Conservation (phyloP, 2,329 filamentous ascomycete genomes). For the Emmonsiellopsis sp. region DNA sequence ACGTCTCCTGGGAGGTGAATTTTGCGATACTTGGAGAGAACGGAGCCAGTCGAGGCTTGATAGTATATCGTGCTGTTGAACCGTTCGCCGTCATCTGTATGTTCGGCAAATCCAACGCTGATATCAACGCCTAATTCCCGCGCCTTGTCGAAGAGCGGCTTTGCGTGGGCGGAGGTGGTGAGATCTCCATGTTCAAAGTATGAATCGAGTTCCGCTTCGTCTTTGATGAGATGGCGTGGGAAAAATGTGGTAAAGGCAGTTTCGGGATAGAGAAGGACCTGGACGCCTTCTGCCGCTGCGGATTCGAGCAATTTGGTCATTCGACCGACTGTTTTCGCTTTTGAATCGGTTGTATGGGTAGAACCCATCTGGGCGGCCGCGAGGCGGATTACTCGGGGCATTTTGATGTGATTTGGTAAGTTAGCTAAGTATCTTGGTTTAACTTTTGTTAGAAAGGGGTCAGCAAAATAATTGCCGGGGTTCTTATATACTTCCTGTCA, state of each 20-base stretch:
- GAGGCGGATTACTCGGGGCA: conserved; percentile 37
- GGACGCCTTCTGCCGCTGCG: conserved; percentile 23
- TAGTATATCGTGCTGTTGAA: conserved; percentile 48
- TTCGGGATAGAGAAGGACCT: conserved; percentile 47
- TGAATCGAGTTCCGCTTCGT: conserved; percentile 35
- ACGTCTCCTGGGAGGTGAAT: conserved; percentile 46
- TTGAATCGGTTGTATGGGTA: conserved; percentile 34
- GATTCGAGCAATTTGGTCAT: conserved; percentile 35
- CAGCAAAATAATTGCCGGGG: no score
- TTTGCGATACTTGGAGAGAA: conserved; percentile 48
- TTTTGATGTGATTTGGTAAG: conserved; percentile 8
- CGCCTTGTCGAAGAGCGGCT: conserved; percentile 43
- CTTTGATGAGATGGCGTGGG: conserved; percentile 42
- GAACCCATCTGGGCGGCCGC: conserved; percentile 49
- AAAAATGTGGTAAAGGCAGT: conserved; percentile 51
- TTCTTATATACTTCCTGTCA: no score
- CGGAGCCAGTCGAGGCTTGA: conserved; percentile 32
- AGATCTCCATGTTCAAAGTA: conserved; percentile 45
- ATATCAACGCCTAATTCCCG: conserved; percentile 42
- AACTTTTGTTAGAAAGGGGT: no score
- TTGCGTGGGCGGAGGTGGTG: conserved; percentile 34
- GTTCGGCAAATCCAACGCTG: conserved; percentile 46
- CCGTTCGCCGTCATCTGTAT: conserved; percentile 34
- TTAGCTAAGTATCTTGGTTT: no score
- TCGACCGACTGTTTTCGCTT: conserved; percentile 37